A percentile compares a stretch with the other conserved stretches of the same genome.
Evolutionary conservation across 2,329 filamentous ascomycete genomes (phyloP).

Genomic region (Torrubiellomyces zombiae): DNA sequence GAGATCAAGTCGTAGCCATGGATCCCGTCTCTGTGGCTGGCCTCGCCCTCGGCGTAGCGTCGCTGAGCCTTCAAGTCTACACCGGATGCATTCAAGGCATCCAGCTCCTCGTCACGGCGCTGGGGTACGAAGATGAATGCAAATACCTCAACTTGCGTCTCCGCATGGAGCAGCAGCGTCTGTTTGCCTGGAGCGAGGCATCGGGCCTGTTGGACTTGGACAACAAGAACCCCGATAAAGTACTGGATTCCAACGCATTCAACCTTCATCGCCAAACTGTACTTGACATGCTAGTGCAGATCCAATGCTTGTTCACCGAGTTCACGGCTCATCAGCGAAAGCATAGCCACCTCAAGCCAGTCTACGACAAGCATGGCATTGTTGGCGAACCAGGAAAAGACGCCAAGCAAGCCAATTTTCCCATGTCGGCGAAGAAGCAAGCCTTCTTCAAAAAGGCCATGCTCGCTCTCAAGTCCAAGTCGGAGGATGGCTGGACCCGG

Average conservation of each 20-base stretch:
- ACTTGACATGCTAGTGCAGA: constrained; percentile 29
- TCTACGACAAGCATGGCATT: constrained; percentile 16
- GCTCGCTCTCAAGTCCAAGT: constrained; percentile 18
- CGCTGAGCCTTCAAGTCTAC: constrained; percentile 28
- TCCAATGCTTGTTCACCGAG: constrained; percentile 28
- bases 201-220: constrained; percentile 29
- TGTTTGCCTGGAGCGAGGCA: constrained; percentile 32
- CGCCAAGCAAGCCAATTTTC: constrained; percentile 26
- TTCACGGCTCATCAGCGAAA: constrained; percentile 25
- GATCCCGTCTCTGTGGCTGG: constrained; percentile 26
- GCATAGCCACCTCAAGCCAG: constrained; percentile 18
- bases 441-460: constrained; percentile 28
- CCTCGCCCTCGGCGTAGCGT: constrained; percentile 26
- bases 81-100: constrained; percentile 29
- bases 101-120: constrained; percentile 29
- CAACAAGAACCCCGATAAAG: constrained; percentile 20
- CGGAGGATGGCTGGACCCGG: constrained; percentile 16
- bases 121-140: constrained; percentile 29
- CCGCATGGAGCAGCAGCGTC: constrained; percentile 31
- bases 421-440: constrained; percentile 21
- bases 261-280: constrained; percentile 30
- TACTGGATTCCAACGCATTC: constrained; percentile 30
- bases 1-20: too few species aligned
- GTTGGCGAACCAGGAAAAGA: constrained; percentile 24
- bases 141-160: constrained; percentile 30